phyloP scores from a whole-genome alignment of 257 asterid species.

The Hygrophila difformis region DNA sequence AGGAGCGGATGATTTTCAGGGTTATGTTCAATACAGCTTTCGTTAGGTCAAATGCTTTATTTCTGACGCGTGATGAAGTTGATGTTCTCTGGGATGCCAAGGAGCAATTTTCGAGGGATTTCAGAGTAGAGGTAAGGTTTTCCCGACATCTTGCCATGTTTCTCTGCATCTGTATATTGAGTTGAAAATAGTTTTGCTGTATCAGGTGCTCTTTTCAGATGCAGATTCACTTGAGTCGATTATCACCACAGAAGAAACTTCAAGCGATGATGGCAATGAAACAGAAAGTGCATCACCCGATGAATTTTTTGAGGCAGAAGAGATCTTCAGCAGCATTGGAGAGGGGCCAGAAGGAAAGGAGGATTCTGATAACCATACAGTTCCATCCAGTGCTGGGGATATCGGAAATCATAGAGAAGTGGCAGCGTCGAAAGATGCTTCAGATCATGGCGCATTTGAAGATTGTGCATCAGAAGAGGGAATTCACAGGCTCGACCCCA shows the following conservation, averaged over 20 bases:
- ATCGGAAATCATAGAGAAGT: conserved; percentile 34
- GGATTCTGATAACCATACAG: conserved; percentile 37
- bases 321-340: conserved; percentile 66
- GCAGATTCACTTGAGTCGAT: conserved; percentile 60
- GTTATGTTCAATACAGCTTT: conserved; percentile 93
- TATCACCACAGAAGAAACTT: conserved; percentile 40
- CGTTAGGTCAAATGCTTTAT: conserved; percentile 68
- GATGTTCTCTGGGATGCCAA: conserved; percentile 90
- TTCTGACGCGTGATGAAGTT: conserved; percentile 81
- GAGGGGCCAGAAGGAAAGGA: conserved; percentile 64
- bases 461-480: conserved; percentile 77
- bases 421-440: conserved; percentile 46
- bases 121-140: conserved; percentile 78
- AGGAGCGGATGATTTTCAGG: conserved; percentile 87
- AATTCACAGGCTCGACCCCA: conserved; percentile 29
- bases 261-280: conserved; percentile 60
- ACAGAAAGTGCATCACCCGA: conserved; percentile 66
- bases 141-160: conserved; percentile 23
- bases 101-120: conserved; percentile 73
- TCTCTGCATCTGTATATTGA: conserved; percentile 25
- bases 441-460: conserved; percentile 66
- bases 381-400: conserved; percentile 30
- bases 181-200: conserved; percentile 39
- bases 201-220: conserved; percentile 90
- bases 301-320: conserved; percentile 95